Conservation (phyloP, 768 basidiomycete species). For the Suillus americanus region DNA sequence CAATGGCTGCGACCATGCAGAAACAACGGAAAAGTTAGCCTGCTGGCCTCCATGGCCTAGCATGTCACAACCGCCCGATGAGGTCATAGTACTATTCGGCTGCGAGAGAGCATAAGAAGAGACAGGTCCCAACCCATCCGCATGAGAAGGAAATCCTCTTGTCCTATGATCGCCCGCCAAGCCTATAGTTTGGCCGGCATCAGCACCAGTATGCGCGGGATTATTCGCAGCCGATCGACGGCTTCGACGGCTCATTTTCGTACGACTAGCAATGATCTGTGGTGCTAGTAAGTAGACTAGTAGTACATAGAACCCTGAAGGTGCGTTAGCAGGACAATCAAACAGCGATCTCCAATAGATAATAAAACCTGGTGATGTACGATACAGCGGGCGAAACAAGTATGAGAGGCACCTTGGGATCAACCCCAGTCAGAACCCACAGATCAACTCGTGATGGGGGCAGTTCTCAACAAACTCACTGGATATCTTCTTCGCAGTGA, state of each 20-base stretch:
- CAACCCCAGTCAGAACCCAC: not conserved
- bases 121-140: not conserved
- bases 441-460: not conserved
- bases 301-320: not conserved
- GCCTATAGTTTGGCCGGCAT: not conserved
- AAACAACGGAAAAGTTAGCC: not conserved
- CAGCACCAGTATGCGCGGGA: not conserved
- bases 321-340: not conserved
- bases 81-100: not conserved
- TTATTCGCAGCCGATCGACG: not conserved
- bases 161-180: not conserved
- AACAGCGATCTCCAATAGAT: not conserved
- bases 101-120: not conserved
- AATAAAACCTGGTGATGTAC: not conserved
- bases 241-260: not conserved
- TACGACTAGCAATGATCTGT: not conserved
- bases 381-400: not conserved
- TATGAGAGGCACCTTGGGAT: not conserved
- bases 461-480: not conserved
- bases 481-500: not conserved
- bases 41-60: not conserved
- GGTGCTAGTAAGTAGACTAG: not conserved
- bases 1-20: not conserved
- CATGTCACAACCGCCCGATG: not conserved
- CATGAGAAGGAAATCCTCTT: not conserved